Evolutionary conservation across 179 eudicot species (phyloP).

Genomic region (Beta macrorhiza): DNA sequence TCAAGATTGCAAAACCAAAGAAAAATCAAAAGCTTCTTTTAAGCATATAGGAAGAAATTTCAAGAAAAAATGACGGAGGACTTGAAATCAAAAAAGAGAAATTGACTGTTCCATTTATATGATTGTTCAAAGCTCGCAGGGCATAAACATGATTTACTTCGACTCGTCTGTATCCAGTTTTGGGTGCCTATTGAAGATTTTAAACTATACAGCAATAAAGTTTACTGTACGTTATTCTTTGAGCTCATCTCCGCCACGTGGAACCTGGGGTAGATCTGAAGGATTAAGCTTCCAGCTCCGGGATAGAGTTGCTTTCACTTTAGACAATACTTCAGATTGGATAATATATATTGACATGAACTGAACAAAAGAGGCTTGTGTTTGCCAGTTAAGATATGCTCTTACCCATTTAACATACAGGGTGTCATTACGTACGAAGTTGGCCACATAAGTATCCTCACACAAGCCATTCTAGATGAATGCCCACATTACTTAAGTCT

Average conservation of each 20-base stretch:
- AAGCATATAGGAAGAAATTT: background rate
- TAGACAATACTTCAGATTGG: background rate
- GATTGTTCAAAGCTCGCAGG: background rate
- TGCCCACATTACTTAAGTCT: no score
- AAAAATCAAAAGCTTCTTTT: background rate
- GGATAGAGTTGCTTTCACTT: background rate
- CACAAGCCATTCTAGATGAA: no score
- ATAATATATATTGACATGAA: background rate
- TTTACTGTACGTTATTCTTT: background rate
- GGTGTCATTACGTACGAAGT: no score
- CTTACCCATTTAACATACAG: background rate
- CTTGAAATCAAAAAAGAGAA: background rate
- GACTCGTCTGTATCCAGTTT: background rate
- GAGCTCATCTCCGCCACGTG: background rate
- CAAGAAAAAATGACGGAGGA: background rate
- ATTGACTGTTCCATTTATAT: background rate
- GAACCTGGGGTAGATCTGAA: background rate
- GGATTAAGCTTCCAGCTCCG: background rate
- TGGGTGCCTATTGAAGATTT: background rate
- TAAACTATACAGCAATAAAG: background rate
- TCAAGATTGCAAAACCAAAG: background rate
- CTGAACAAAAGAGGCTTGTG: background rate
- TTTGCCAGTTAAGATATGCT: background rate
- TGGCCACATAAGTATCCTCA: no score
- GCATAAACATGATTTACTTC: background rate